phyloP scores from a whole-genome alignment of 2,329 filamentous ascomycete genomes.

The Paecilomyces fulvus region DNA sequence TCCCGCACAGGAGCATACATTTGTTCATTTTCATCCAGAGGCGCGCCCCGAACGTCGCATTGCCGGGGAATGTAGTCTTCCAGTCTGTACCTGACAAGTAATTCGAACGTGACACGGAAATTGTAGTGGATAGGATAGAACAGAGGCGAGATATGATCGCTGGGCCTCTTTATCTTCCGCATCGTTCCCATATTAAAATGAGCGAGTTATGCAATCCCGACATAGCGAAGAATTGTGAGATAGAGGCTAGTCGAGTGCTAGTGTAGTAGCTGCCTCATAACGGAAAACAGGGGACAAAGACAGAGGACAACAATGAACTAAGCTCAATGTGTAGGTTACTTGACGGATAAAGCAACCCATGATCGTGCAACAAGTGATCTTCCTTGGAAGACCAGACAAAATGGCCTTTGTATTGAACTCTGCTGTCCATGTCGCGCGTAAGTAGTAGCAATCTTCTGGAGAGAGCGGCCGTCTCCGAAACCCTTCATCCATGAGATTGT shows the following conservation, averaged over 20 bases:
- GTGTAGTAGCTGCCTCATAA: not conserved
- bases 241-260: not conserved
- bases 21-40: not conserved
- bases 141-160: not conserved
- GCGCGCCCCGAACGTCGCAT: not conserved
- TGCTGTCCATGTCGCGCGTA: not conserved
- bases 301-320: not conserved
- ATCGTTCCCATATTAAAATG: not conserved
- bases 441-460: not conserved
- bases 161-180: not conserved
- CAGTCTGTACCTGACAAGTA: slow-evolving; percentile 8
- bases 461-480: not conserved
- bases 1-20: slow-evolving; percentile 4
- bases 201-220: not conserved
- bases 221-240: not conserved
- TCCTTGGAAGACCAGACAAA: not conserved
- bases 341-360: not conserved
- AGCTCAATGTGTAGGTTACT: not conserved
- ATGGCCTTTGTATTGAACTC: not conserved
- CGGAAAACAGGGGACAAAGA: not conserved
- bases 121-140: slow-evolving; percentile 4
- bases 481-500: slow-evolving; percentile 5
- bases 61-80: not conserved
- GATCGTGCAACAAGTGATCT: not conserved
- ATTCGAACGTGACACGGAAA: slow-evolving; percentile 10